Evolutionary conservation across 1,284 basidiomycete genomes (phyloP).

Genomic region (Ceratobasidium sp.): DNA sequence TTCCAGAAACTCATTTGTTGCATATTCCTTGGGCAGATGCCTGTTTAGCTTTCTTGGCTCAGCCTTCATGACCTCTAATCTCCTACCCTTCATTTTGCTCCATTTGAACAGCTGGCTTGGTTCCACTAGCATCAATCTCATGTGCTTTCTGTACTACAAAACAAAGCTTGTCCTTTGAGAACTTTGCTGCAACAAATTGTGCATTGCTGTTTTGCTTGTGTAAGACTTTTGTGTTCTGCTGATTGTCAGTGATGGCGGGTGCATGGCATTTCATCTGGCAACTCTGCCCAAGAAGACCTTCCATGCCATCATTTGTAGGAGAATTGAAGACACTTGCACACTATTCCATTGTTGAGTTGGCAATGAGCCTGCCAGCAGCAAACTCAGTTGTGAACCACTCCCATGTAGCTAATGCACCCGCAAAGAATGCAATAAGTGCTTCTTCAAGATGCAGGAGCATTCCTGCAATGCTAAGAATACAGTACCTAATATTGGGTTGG

Average conservation of each 20-base stretch:
- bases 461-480: neutral
- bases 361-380: neutral
- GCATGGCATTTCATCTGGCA: neutral
- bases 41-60: neutral
- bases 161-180: neutral
- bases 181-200: neutral
- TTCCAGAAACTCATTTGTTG: neutral
- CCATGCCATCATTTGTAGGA: constrained; percentile 13
- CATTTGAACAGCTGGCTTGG: neutral
- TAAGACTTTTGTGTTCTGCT: neutral
- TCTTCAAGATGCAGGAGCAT: neutral
- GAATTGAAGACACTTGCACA: neutral
- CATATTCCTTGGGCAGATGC: neutral
- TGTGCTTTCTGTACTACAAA: neutral
- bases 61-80: neutral
- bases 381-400: constrained; percentile 13
- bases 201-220: neutral
- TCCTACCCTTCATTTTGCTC: neutral
- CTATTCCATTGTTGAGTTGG: neutral
- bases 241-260: neutral
- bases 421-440: neutral
- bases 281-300: neutral
- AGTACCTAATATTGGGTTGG: constrained; percentile 3
- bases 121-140: neutral
- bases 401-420: neutral